phyloP scores from a whole-genome alignment of 352 stramenopile genomes.

The Phytopythium kandeliae region DNA sequence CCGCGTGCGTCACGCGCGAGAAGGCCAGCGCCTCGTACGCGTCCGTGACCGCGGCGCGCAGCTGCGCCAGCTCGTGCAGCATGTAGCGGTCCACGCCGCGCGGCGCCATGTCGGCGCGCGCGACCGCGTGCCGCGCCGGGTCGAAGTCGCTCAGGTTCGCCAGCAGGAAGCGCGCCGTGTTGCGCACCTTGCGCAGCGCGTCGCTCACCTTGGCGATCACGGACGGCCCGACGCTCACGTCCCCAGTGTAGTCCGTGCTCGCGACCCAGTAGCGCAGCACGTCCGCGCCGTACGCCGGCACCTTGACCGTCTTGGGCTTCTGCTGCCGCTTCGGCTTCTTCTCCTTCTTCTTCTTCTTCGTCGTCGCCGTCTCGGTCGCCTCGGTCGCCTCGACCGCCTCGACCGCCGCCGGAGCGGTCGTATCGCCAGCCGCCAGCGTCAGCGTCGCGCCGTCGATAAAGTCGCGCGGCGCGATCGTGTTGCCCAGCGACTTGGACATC shows the following conservation, averaged over 20 bases:
- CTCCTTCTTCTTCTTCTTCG: constrained; percentile 68
- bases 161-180: constrained; percentile 96
- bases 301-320: constrained; percentile 54
- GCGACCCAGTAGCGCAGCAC: constrained; percentile 98
- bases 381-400: too few relatives aligned
- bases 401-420: too few relatives aligned
- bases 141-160: constrained; percentile 95
- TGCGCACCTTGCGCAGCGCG: constrained; percentile 87
- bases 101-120: constrained; percentile 81
- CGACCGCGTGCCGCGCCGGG: constrained; percentile 64
- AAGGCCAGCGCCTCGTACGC: constrained; percentile 88
- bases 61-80: constrained; percentile 83
- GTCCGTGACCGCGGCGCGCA: constrained; percentile 84
- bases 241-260: constrained; percentile 95
- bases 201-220: constrained; percentile 89
- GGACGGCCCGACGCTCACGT: constrained; percentile 92
- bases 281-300: constrained; percentile 93
- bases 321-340: constrained; percentile 65
- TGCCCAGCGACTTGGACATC: constrained; percentile 99
- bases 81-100: constrained; percentile 95
- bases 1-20: constrained; percentile 87
- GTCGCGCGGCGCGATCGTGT: constrained; percentile 92
- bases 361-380: constrained; percentile 16
- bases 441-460: constrained; percentile 92
- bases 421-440: constrained; percentile 37